phyloP scores from a whole-genome alignment of 2,329 filamentous ascomycete genomes.

The Bipolaris victoriae region DNA sequence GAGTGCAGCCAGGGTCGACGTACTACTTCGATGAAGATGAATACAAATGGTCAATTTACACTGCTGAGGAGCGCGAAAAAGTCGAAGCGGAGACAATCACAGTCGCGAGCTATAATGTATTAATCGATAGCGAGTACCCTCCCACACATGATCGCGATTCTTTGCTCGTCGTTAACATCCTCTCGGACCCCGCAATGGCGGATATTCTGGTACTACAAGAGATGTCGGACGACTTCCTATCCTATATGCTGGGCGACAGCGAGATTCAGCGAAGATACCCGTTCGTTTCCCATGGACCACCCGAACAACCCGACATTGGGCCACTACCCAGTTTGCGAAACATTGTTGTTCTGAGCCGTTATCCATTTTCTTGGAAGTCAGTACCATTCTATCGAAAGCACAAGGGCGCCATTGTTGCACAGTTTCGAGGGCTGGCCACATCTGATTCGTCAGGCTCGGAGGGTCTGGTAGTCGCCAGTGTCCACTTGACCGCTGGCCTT shows the following conservation, averaged over 20 bases:
- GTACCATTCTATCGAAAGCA: conserved; percentile 62
- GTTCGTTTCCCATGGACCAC: conserved; percentile 64
- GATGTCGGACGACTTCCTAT: conserved; percentile 68
- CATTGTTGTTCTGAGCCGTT: conserved; percentile 64
- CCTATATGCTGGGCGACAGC: conserved; percentile 58
- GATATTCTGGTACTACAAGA: conserved; percentile 62
- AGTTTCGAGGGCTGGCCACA: conserved; percentile 48
- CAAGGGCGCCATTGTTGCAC: conserved; percentile 63
- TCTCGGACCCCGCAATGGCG: conserved; percentile 41
- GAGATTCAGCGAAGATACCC: conserved; percentile 58
- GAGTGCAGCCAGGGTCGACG: conserved; percentile 35
- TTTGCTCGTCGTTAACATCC: conserved; percentile 44
- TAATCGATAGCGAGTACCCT: conserved; percentile 50
- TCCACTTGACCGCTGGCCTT: conserved; percentile 68
- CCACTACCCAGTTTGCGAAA: conserved; percentile 68
- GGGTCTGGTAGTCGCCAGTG: conserved; percentile 59
- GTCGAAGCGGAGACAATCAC: conserved; percentile 26
- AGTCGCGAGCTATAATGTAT: conserved; percentile 54
- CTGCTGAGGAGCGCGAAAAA: neutral
- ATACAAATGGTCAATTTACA: conserved; percentile 31
- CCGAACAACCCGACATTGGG: conserved; percentile 57
- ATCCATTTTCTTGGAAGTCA: conserved; percentile 62
- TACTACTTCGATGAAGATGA: conserved; percentile 36
- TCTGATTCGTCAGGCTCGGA: conserved; percentile 16
- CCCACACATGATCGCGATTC: conserved; percentile 47